Conservation (phyloP, 1,284 basidiomycete species). For the Leccinum subrobustum region DNA sequence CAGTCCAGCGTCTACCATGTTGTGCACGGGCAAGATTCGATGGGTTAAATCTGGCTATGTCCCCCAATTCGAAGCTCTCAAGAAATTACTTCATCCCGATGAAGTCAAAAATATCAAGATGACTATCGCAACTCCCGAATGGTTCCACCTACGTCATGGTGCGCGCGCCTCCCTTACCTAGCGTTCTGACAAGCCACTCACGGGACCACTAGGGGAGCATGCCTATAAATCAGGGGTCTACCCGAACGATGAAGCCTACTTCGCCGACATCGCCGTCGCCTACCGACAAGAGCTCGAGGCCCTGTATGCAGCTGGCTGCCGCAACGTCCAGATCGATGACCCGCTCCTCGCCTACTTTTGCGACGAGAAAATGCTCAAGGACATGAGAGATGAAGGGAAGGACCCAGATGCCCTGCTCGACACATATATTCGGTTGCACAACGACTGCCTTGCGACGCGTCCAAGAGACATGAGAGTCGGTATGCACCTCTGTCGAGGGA, state of each 20-base stretch:
- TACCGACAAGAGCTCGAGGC: background rate
- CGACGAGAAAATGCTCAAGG: constrained; percentile 52
- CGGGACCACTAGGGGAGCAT: constrained; percentile 21
- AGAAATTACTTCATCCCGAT: background rate
- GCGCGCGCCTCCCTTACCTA: constrained; percentile 4
- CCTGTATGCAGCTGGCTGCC: background rate
- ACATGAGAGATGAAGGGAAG: constrained; percentile 38
- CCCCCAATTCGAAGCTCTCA: background rate
- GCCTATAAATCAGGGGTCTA: constrained; percentile 20
- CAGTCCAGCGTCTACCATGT: constrained; percentile 44
- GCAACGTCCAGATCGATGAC: background rate
- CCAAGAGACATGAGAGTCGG: constrained; percentile 67
- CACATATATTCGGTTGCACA: constrained; percentile 69
- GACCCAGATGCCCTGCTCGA: constrained; percentile 65
- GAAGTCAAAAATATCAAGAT: constrained; percentile 62
- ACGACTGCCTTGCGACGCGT: constrained; percentile 57
- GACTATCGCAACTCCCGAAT: constrained; percentile 71
- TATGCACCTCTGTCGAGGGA: constrained; percentile 78
- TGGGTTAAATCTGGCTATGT: constrained; percentile 59
- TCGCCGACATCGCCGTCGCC: constrained; percentile 43
- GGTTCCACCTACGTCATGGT: constrained; percentile 75
- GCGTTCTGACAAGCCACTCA: background rate
- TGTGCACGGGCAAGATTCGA: constrained; percentile 61
- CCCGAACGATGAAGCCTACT: constrained; percentile 55
- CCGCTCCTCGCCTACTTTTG: constrained; percentile 61